Base-by-base conservation (phyloP, 2,329 filamentous ascomycete species). In the Venturia asperata region DNA sequence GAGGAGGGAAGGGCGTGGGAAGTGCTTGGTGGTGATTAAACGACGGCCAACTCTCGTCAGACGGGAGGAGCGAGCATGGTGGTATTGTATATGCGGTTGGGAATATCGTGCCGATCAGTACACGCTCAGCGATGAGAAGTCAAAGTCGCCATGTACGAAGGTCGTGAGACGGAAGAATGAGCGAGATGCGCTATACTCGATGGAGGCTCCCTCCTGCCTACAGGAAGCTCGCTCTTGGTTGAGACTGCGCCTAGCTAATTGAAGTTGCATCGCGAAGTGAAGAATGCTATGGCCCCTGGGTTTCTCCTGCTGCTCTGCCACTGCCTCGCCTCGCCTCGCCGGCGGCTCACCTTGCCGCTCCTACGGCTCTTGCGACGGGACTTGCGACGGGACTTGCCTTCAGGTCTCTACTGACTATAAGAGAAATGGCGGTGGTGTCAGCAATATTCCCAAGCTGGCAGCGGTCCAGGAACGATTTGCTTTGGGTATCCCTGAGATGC, bases 131-230 rank as follows among this genome's bases (percentile, higher is more conserved):
- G 52, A 58, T 37, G 52, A 37, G 27, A 58, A 58, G 52, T 30
- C 49, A 55, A 55, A 34, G 17, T 30, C 27, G 13, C 24, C 49
- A 55, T 52, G 47, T 52, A 52, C 47, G 47, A 5, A 52, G n/a
- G 47, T 52, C 21, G 21, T 52, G 21, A 15, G 47, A 27, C 52
- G 52, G 52, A 19, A 58, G 52, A 37, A 58, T 58, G 52, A 58
- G 52, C 52, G 52, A 58, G 52, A 58, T 58, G 52, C 52, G 52
- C 52, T 58, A 37, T 58, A 21, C 52, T 37, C 7, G 6, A 37
- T 34, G 1, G 52, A 58, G 52, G 4, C 27, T 37, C 24, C 30
- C 30, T 58, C 30, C 52, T 58, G 52, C 27, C 52, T 37, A 13
- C 42, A 10, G 42, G 42, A 43, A 6, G 42, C 17, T 39, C 37